Evolutionary conservation across 192 early-diverging fungal genomes (phyloP).

Genomic region (Coemansia asiatica): DNA sequence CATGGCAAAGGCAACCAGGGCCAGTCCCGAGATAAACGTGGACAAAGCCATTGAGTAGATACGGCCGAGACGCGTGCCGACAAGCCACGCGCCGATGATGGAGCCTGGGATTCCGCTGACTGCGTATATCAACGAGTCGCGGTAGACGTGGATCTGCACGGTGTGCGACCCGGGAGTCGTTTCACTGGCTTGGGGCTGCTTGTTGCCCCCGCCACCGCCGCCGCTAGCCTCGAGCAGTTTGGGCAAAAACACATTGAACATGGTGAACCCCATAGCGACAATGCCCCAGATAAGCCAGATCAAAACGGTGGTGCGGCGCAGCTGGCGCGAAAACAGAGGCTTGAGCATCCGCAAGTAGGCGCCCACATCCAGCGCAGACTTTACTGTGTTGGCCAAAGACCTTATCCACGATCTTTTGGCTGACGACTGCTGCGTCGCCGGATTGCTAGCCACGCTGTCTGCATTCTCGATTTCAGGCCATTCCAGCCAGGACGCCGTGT

Average conservation of each 20-base stretch:
- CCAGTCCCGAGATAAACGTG: conserved; percentile 67
- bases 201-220: conserved; percentile 19
- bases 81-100: conserved; percentile 63
- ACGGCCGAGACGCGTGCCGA: conserved; percentile 72
- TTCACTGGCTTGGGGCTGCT: neutral
- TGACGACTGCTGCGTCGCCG: neutral
- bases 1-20: conserved; percentile 68
- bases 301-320: conserved; percentile 64
- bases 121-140: conserved; percentile 74
- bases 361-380: conserved; percentile 17
- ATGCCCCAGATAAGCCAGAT: conserved; percentile 79
- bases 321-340: conserved; percentile 59
- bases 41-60: conserved; percentile 79
- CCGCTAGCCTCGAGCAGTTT: conserved; percentile 66
- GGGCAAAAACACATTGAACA: conserved; percentile 85
- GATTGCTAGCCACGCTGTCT: neutral
- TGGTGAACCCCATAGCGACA: conserved; percentile 77
- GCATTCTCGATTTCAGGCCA: conserved; percentile 36
- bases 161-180: conserved; percentile 16
- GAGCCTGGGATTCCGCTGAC: conserved; percentile 80
- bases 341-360: conserved; percentile 31
- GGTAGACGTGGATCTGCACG: conserved; percentile 61
- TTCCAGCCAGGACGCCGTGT: conserved; percentile 44
- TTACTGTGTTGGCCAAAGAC: conserved; percentile 2
- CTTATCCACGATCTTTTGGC: conserved; percentile 1